phyloP scores from a whole-genome alignment of 768 basidiomycete genomes.

The Chalciporus sphaerocephalus region DNA sequence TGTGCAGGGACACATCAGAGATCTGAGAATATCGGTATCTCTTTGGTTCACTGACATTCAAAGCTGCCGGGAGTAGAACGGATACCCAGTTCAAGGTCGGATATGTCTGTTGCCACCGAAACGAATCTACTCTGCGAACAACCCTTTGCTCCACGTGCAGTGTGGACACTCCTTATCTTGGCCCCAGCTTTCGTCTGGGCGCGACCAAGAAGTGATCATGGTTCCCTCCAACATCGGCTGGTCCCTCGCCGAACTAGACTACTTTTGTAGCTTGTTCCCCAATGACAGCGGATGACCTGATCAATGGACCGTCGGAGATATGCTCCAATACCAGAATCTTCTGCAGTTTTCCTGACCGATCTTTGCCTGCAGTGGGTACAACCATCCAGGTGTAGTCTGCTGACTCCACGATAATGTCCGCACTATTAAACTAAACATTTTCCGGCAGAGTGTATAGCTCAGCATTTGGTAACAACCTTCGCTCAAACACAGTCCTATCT shows the following conservation, averaged over 20 bases:
- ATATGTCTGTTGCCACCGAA: no score
- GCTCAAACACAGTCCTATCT: background rate
- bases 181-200: background rate
- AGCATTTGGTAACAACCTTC: background rate
- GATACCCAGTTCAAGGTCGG: no score
- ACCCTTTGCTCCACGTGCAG: background rate
- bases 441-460: background rate
- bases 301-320: no score
- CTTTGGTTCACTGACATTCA: no score
- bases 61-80: no score
- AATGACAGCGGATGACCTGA: background rate
- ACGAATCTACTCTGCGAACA: no score
- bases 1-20: no score
- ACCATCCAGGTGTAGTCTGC: no score
- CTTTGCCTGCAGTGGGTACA: no score
- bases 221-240: background rate
- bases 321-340: no score
- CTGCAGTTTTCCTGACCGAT: no score
- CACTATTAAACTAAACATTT: background rate
- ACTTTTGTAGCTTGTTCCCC: background rate
- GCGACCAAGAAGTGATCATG: background rate
- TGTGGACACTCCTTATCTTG: background rate
- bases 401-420: slow-evolving; percentile 2
- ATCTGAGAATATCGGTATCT: no score
- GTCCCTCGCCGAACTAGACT: background rate